These are phyloP conservation scores for Athelia psychrophila DNA, from an alignment of 1,284 basidiomycete species.

Conservation along the genomic window DNA sequence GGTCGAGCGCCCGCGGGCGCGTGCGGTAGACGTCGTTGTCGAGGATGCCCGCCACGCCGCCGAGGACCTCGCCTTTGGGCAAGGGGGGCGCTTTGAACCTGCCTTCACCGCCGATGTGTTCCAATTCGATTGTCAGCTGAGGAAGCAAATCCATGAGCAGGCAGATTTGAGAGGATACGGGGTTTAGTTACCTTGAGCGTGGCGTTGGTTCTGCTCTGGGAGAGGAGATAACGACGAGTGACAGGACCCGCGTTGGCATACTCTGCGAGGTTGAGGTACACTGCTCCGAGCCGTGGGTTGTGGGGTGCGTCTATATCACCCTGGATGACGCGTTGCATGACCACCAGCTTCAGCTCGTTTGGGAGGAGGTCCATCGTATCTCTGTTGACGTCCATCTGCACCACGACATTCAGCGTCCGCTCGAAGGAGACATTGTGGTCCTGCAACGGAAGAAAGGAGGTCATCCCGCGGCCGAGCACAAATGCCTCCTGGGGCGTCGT, in stretches of 20 bases:
- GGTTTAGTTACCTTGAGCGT: constrained; percentile 69
- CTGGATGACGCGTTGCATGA: constrained; percentile 58
- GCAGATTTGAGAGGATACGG: no score
- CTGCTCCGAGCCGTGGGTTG: constrained; percentile 60
- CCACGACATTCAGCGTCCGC: constrained; percentile 49
- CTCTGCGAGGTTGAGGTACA: constrained; percentile 73
- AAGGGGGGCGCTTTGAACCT: constrained; percentile 65
- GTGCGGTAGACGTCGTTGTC: constrained; percentile 52
- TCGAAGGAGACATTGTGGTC: constrained; percentile 63
- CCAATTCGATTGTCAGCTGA: constrained; percentile 61
- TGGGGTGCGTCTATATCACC: constrained; percentile 49
- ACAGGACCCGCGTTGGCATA: constrained; percentile 66
- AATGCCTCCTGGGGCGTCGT: constrained; percentile 16
- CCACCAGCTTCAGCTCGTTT: constrained; percentile 60
- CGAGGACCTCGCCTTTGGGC: constrained; percentile 68
- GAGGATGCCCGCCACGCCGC: constrained; percentile 59
- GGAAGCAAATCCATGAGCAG: no score
- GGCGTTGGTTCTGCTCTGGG: constrained; percentile 78
- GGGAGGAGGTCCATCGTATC: constrained; percentile 50
- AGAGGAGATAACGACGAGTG: constrained; percentile 67
- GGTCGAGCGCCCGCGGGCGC: constrained; percentile 48
- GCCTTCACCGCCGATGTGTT: constrained; percentile 54
- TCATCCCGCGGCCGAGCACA: constrained; percentile 50
- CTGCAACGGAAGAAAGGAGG: constrained; percentile 51
- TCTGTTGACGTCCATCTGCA: constrained; percentile 63